Percentiles rank a stretch among this genome's conserved stretches.
phyloP scores from a whole-genome alignment of 345 rosid species.

The Clausena lansium region DNA sequence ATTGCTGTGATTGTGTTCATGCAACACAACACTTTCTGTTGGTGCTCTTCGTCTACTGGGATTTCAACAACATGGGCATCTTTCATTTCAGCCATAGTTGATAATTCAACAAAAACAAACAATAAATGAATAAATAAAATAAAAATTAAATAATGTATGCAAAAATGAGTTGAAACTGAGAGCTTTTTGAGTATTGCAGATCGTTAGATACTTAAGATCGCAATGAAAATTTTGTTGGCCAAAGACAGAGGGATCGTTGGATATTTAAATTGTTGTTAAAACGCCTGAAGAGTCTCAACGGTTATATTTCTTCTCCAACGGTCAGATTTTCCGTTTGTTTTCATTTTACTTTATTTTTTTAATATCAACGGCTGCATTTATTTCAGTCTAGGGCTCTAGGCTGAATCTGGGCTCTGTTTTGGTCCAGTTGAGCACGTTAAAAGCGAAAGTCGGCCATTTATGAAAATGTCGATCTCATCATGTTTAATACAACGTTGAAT shows the following conservation, averaged over 20 bases:
- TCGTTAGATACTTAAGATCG: neutral
- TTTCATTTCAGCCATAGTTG: slow-evolving; percentile 50
- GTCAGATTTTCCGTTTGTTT: slow-evolving; percentile 39
- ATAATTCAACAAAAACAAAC: neutral
- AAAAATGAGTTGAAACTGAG: slow-evolving; percentile 16
- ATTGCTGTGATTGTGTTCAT: slow-evolving; percentile 47
- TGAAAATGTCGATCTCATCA: too few relatives aligned
- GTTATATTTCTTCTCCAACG: slow-evolving; percentile 44
- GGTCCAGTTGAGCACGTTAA: too few relatives aligned
- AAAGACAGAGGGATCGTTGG: slow-evolving; percentile 6
- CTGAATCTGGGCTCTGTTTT: neutral
- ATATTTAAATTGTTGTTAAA: slow-evolving; percentile 40
- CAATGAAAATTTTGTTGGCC: slow-evolving; percentile 1
- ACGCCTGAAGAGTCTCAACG: slow-evolving; percentile 23
- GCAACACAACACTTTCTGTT: slow-evolving; percentile 37
- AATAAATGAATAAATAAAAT: neutral
- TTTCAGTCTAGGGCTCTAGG: neutral
- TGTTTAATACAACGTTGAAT: too few relatives aligned
- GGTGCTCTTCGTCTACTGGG: slow-evolving; percentile 76
- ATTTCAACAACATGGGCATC: slow-evolving; percentile 81
- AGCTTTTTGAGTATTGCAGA: slow-evolving; percentile 18
- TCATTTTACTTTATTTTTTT: neutral
- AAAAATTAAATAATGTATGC: neutral
- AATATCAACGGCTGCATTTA: slow-evolving; percentile 16
- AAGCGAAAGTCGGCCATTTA: too few relatives aligned